Evolutionary conservation across 495 filamentous ascomycete species (phyloP).

Genomic region (Beverwykella pulmonaria): DNA sequence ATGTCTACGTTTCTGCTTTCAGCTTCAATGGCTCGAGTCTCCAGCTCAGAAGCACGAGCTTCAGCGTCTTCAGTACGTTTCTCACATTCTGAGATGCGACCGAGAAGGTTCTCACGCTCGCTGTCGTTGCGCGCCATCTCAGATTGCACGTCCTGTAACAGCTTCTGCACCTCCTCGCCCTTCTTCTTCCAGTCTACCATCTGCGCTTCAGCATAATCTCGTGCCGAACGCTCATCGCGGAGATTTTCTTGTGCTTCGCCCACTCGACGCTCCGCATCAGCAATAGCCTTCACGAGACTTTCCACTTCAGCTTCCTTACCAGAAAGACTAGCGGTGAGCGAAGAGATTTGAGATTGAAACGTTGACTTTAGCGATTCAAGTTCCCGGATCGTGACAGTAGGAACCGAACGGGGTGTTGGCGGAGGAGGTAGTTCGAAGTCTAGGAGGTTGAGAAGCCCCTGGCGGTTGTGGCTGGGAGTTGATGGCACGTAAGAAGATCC

Average conservation of each 20-base stretch:
- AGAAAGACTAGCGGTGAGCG: slow-evolving; percentile 81
- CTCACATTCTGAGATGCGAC: slow-evolving; percentile 73
- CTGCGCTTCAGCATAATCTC: slow-evolving; percentile 73
- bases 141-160: slow-evolving; percentile 74
- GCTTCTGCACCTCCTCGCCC: slow-evolving; percentile 79
- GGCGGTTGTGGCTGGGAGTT: slow-evolving; percentile 54
- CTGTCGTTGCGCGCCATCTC: slow-evolving; percentile 76
- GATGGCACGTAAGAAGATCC: slow-evolving; percentile 39
- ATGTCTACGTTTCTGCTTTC: slow-evolving; percentile 39
- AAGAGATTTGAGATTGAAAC: slow-evolving; percentile 87
- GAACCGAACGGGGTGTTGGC: slow-evolving; percentile 88
- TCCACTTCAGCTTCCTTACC: slow-evolving; percentile 89
- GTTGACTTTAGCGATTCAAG: slow-evolving; percentile 86
- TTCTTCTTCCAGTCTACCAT: slow-evolving; percentile 81
- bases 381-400: slow-evolving; percentile 87
- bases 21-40: slow-evolving; percentile 45
- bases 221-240: slow-evolving; percentile 68
- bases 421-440: slow-evolving; percentile 91
- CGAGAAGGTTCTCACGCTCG: slow-evolving; percentile 72
- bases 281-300: slow-evolving; percentile 80
- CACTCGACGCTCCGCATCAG: slow-evolving; percentile 87
- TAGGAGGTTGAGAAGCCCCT: slow-evolving; percentile 63
- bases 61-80: slow-evolving; percentile 66
- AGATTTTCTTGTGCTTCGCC: slow-evolving; percentile 80
- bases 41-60: slow-evolving; percentile 51